Percentiles rank a stretch among this genome's conserved stretches.
These are phyloP conservation scores for Boletellus ananiceps DNA, from an alignment of 768 basidiomycete genomes.

Conservation along the genomic window DNA sequence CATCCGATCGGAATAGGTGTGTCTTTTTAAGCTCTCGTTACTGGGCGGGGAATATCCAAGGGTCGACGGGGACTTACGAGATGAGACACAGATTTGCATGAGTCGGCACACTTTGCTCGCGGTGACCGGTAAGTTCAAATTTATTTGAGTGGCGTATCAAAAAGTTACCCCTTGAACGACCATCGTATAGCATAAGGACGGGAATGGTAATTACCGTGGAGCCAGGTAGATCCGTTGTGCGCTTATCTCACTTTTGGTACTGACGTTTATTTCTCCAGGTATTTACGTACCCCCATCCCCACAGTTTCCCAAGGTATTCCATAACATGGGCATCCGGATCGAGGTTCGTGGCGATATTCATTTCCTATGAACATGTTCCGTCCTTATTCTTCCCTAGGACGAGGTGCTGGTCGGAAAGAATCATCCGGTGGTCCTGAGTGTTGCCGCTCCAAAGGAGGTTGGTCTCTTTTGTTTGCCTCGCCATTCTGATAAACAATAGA, in stretches of 20 bases:
- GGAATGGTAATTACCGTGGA: conserved; percentile 95
- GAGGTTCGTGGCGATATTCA: conserved; percentile 46
- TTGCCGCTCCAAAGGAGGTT: conserved; percentile 81
- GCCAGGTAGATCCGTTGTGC: conserved; percentile 48
- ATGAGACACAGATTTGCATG: conserved; percentile 71
- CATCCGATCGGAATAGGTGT: conserved; percentile 89
- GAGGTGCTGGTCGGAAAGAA: conserved; percentile 67
- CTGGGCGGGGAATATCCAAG: neutral
- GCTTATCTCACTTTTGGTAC: neutral
- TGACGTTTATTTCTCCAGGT: conserved; percentile 37
- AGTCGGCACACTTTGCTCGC: conserved; percentile 63
- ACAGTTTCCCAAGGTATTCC: conserved; percentile 82
- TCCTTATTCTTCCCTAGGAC: conserved; percentile 40
- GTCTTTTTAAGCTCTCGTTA: conserved; percentile 19
- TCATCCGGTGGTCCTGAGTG: conserved; percentile 59
- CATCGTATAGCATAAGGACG: conserved; percentile 50
- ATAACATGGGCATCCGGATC: conserved; percentile 88
- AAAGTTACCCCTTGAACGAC: conserved; percentile 6
- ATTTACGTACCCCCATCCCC: conserved; percentile 82
- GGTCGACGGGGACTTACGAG: conserved; percentile 8
- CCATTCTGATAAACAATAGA: conserved; percentile 2
- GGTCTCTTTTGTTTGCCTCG: conserved; percentile 2
- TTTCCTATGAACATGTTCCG: neutral
- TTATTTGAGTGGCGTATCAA: neutral
- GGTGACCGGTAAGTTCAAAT: conserved; percentile 42